Conservation (phyloP, 441 rosid genomes). For the Corymbia citriodora region DNA sequence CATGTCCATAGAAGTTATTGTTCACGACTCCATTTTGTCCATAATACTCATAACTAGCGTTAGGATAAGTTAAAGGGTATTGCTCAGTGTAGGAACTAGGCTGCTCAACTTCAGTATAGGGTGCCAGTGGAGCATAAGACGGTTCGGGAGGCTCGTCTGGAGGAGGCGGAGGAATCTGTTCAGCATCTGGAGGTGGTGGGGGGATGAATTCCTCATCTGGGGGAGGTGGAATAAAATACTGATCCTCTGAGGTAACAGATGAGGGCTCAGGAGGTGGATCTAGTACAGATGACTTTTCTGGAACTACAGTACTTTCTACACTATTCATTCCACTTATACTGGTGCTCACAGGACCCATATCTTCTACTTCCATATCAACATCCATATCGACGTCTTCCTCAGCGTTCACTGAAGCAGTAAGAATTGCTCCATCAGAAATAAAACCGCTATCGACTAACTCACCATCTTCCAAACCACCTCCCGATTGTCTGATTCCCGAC, state of each 20-base stretch:
- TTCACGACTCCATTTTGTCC: constrained; percentile 30
- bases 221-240: constrained; percentile 44
- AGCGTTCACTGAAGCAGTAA: constrained; percentile 17
- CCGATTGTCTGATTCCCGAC: constrained; percentile 27
- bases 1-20: constrained; percentile 53
- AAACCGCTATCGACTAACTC: constrained; percentile 24
- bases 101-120: constrained; percentile 46
- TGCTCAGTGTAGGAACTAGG: constrained; percentile 43
- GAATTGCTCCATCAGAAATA: constrained; percentile 17
- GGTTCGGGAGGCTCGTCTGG: constrained; percentile 65
- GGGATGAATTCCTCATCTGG: constrained; percentile 92
- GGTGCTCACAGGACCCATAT: constrained; percentile 24
- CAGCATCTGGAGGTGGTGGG: constrained; percentile 71
- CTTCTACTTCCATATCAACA: constrained; percentile 98
- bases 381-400: constrained; percentile 92
- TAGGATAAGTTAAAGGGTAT: constrained; percentile 52
- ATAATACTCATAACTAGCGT: constrained; percentile 49
- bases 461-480: constrained; percentile 14
- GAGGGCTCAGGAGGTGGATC: constrained; percentile 27
- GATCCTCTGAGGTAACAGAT: constrained; percentile 19
- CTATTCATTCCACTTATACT: constrained; percentile 9
- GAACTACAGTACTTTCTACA: constrained; percentile 12
- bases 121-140: constrained; percentile 32
- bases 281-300: constrained; percentile 24
- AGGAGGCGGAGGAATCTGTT: constrained; percentile 80